Conservation (phyloP, 306 rosid genomes). For the Acacia confusa region DNA sequence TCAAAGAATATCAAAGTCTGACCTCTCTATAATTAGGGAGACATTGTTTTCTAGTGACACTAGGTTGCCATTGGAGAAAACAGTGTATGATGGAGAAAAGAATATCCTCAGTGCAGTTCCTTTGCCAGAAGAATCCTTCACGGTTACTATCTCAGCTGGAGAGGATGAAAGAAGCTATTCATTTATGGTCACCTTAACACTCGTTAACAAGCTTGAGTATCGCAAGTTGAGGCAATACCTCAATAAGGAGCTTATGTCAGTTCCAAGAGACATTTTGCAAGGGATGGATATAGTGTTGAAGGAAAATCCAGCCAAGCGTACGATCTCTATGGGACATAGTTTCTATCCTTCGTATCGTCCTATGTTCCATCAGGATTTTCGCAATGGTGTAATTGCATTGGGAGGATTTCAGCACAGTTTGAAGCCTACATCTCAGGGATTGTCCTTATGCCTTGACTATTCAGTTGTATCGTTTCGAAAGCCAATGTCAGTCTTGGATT, state of each 20-base stretch:
- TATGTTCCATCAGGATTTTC: conserved; percentile 47
- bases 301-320: conserved; percentile 60
- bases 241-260: conserved; percentile 32
- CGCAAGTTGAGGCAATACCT: conserved; percentile 60
- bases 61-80: too few relatives aligned
- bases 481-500: conserved; percentile 52
- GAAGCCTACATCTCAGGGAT: conserved; percentile 63
- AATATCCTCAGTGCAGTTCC: too few relatives aligned
- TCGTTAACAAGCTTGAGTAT: conserved; percentile 49
- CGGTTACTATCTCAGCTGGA: conserved; percentile 51
- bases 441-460: conserved; percentile 51
- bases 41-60: too few relatives aligned
- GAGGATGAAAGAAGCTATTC: conserved; percentile 48
- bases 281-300: conserved; percentile 76
- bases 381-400: conserved; percentile 46
- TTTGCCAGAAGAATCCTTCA: conserved; percentile 3
- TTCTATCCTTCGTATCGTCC: conserved; percentile 53
- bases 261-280: conserved; percentile 75
- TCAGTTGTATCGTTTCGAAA: conserved; percentile 62
- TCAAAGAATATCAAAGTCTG: too few relatives aligned
- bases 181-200: conserved; percentile 47
- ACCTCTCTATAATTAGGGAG: too few relatives aligned
- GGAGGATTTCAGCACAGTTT: conserved; percentile 69
- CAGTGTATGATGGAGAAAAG: too few relatives aligned
- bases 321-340: conserved; percentile 55